Percentiles rank a stretch among this genome's conserved stretches.
phyloP scores from a whole-genome alignment of 202 grass and related monocot species.

The Digitaria exilis region DNA sequence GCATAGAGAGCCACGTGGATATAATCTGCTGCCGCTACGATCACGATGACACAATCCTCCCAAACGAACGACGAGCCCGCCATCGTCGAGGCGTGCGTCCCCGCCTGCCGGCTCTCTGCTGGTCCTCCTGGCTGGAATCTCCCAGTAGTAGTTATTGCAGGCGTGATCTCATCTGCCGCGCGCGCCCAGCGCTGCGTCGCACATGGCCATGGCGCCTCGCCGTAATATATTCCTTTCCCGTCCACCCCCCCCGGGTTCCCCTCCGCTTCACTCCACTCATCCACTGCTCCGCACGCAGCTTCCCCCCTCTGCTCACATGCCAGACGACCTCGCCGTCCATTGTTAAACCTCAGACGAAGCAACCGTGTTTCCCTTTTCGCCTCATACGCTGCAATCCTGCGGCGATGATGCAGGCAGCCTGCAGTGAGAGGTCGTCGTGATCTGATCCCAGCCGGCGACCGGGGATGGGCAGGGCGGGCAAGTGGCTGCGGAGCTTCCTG shows the following conservation, averaged over 20 bases:
- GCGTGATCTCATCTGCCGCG: conserved; percentile 37
- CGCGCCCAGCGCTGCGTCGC: conserved; percentile 16
- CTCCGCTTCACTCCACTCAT: neutral
- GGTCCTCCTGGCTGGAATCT: neutral
- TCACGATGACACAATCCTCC: too few species aligned
- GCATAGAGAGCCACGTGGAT: neutral
- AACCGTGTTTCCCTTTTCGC: neutral
- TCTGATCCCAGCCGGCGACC: neutral
- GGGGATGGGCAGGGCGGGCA: conserved; percentile 75
- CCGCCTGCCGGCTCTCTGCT: too few species aligned
- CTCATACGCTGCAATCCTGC: neutral
- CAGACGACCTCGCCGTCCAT: conserved; percentile 2
- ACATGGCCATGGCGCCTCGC: conserved; percentile 25
- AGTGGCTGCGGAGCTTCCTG: conserved; percentile 89
- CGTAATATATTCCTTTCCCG: conserved; percentile 51
- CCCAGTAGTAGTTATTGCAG: conserved; percentile 38
- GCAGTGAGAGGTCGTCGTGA: neutral
- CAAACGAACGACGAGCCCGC: conserved; percentile 27
- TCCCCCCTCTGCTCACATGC: conserved; percentile 11
- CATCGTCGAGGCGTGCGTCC: neutral
- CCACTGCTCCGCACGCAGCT: neutral
- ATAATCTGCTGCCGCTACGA: neutral
- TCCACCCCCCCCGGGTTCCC: neutral
- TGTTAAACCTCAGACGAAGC: neutral
- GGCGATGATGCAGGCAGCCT: conserved; percentile 26